phyloP scores from a whole-genome alignment of 768 basidiomycete genomes.

The Tylopilus plumbeoviolaceoides region DNA sequence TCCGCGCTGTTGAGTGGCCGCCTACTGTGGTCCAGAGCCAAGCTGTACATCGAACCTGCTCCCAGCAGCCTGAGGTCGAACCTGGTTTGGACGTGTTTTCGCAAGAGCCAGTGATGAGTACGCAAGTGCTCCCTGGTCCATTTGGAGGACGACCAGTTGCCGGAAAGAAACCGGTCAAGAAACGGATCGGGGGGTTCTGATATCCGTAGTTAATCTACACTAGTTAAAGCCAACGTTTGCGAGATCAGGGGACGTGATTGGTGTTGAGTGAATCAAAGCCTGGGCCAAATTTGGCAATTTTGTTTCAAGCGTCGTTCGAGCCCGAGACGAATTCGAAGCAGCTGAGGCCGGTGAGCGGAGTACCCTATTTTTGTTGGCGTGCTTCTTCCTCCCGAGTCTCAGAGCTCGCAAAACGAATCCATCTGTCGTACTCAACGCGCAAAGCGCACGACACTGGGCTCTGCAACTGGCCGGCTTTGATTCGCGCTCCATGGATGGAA shows the following conservation, averaged over 20 bases:
- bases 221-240: background rate
- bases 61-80: slow-evolving; percentile 16
- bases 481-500: slow-evolving; percentile 73
- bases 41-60: slow-evolving; percentile 13
- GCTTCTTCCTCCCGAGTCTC: slow-evolving; percentile 19
- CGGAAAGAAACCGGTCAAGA: slow-evolving; percentile 54
- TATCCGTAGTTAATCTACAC: background rate
- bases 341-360: slow-evolving; percentile 14
- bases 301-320: slow-evolving; percentile 13
- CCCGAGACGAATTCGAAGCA: background rate
- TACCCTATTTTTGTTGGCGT: slow-evolving; percentile 20
- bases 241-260: background rate
- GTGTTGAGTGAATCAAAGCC: no score
- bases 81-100: slow-evolving; percentile 17
- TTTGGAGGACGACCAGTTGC: slow-evolving; percentile 57
- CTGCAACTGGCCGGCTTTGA: slow-evolving; percentile 51
- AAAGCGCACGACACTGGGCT: slow-evolving; percentile 68
- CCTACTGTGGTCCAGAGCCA: slow-evolving; percentile 8
- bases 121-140: slow-evolving; percentile 67
- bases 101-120: slow-evolving; percentile 53
- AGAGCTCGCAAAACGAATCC: slow-evolving; percentile 11
- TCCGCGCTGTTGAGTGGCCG: slow-evolving; percentile 2
- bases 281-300: slow-evolving; percentile 20
- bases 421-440: slow-evolving; percentile 43
- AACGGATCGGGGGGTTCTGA: slow-evolving; percentile 75